Percentiles rank a stretch among this genome's conserved stretches.
These are phyloP conservation scores for Alternaria solani DNA, from an alignment of 2,329 filamentous ascomycete species.

Conservation along the genomic window DNA sequence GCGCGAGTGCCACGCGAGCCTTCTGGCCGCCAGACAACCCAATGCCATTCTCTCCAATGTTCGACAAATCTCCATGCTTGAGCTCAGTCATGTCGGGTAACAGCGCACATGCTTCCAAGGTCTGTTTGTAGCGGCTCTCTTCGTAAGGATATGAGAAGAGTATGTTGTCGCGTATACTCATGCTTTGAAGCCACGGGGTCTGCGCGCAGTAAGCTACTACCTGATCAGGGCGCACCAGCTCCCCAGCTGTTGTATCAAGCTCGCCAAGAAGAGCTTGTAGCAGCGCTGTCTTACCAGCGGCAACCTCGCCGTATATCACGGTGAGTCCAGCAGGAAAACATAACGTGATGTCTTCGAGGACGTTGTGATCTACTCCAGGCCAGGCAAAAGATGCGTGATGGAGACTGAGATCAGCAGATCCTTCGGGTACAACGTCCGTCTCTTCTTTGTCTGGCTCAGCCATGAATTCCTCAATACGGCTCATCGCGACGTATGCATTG, in stretches of 20 bases:
- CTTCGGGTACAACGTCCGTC: slow-evolving; percentile 50
- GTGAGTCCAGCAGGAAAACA: slow-evolving; percentile 65
- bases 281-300: slow-evolving; percentile 69
- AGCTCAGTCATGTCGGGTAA: slow-evolving; percentile 69
- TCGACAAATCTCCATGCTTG: slow-evolving; percentile 69
- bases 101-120: slow-evolving; percentile 71
- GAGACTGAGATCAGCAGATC: slow-evolving; percentile 58
- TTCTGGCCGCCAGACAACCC: slow-evolving; percentile 69
- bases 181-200: slow-evolving; percentile 73
- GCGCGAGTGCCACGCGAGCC: slow-evolving; percentile 66
- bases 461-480: slow-evolving; percentile 87
- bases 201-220: slow-evolving; percentile 71
- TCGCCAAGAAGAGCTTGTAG: slow-evolving; percentile 68
- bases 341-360: slow-evolving; percentile 63
- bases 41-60: slow-evolving; percentile 68
- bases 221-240: slow-evolving; percentile 62
- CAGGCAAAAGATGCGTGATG: slow-evolving; percentile 77
- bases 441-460: slow-evolving; percentile 78
- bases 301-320: slow-evolving; percentile 70
- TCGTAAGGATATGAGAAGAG: slow-evolving; percentile 73
- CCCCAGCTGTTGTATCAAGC: slow-evolving; percentile 61
- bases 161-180: slow-evolving; percentile 74
- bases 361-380: slow-evolving; percentile 70
- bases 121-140: slow-evolving; percentile 70
- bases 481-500: slow-evolving; percentile 83